A percentile compares a stretch with the other conserved stretches of the same genome.
These are phyloP conservation scores for Pythium periplocum DNA, from an alignment of 352 stramenopile species.

Conservation along the genomic window DNA sequence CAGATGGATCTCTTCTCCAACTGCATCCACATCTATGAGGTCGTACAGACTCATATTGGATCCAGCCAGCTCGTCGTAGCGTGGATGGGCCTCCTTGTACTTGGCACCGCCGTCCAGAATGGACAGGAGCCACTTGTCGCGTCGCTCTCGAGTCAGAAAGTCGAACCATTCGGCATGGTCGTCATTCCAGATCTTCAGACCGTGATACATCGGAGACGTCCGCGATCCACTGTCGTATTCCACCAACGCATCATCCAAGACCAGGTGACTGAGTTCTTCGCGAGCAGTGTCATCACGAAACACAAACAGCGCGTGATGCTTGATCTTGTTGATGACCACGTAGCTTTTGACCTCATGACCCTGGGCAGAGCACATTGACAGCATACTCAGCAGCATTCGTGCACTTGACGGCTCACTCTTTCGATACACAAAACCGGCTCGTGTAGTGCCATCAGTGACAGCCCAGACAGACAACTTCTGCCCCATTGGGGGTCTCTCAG, in stretches of 20 bases:
- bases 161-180: slow-evolving; percentile 11
- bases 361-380: slow-evolving; percentile 3
- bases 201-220: slow-evolving; percentile 12
- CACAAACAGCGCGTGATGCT: slow-evolving; percentile 10
- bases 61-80: not conserved
- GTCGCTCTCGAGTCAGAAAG: slow-evolving; percentile 9
- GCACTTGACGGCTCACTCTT: slow-evolving; percentile 12
- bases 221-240: slow-evolving; percentile 4
- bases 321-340: slow-evolving; percentile 17
- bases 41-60: slow-evolving; percentile 14
- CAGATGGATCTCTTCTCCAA: slow-evolving; percentile 15
- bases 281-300: slow-evolving; percentile 15
- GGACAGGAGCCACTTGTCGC: slow-evolving; percentile 15
- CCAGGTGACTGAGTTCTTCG: not conserved
- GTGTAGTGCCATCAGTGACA: slow-evolving; percentile 29
- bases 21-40: slow-evolving; percentile 12
- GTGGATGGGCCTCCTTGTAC: slow-evolving; percentile 16
- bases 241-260: slow-evolving; percentile 13
- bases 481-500: not conserved
- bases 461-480: slow-evolving; percentile 25
- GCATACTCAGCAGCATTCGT: not conserved
- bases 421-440: slow-evolving; percentile 20
- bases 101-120: slow-evolving; percentile 16
- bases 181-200: slow-evolving; percentile 13
- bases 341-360: slow-evolving; percentile 10